Evolutionary conservation across 441 rosid species (phyloP).

Genomic region (Metrosideros polymorpha): DNA sequence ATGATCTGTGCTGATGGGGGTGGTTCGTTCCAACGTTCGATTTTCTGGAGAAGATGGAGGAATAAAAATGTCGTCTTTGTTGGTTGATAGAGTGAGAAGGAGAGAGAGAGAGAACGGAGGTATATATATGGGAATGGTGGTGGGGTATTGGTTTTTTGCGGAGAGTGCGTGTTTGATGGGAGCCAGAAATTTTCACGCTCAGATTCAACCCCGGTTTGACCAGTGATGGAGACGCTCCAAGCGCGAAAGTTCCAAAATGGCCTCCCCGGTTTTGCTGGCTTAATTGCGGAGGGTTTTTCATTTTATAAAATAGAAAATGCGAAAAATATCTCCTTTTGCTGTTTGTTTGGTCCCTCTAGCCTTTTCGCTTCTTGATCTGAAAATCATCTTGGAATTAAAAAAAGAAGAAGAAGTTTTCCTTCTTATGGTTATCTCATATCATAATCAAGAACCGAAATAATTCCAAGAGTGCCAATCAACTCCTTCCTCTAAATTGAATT

Average conservation of each 20-base stretch:
- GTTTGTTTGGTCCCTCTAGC: background rate
- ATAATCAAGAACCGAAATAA: background rate
- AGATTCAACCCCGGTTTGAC: background rate
- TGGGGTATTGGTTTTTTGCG: background rate
- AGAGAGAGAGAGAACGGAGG: background rate
- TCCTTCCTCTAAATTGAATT: rapidly evolving
- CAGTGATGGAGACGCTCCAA: background rate
- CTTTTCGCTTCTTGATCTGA: background rate
- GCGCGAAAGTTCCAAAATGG: background rate
- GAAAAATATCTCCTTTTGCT: background rate
- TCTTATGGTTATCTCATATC: background rate
- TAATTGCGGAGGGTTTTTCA: background rate
- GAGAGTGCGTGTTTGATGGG: background rate
- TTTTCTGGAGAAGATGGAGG: background rate
- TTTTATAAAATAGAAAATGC: background rate
- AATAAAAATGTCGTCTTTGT: no score
- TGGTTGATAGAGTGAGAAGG: background rate
- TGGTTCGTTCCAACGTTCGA: background rate
- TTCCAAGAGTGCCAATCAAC: rapidly evolving
- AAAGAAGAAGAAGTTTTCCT: no score
- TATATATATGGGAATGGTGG: background rate
- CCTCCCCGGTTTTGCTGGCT: background rate
- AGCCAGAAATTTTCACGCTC: background rate
- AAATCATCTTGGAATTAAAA: background rate
- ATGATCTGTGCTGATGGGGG: background rate